Conservation (phyloP, 768 basidiomycete genomes). For the Candolleomyces eurysporus region DNA sequence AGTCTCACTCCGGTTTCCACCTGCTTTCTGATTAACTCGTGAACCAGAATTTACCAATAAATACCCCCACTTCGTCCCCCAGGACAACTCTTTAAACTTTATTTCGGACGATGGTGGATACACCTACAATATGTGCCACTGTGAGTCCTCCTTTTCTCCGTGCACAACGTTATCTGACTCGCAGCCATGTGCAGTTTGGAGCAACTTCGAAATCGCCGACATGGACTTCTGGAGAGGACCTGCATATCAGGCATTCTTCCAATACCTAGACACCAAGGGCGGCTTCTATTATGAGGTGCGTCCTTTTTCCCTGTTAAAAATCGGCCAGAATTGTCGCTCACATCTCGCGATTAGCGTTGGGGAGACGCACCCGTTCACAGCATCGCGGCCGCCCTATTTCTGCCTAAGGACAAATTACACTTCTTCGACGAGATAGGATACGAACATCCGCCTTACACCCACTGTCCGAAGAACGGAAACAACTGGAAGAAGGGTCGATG, state of each 20-base stretch:
- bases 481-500: conserved; percentile 56
- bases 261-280: conserved; percentile 57
- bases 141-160: conserved; percentile 35
- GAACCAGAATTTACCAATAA: conserved; percentile 56
- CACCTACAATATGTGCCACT: conserved; percentile 77
- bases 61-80: conserved; percentile 53
- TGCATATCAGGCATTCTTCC: conserved; percentile 65
- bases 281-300: conserved; percentile 71
- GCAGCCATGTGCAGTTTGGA: conserved; percentile 43
- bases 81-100: conserved; percentile 63
- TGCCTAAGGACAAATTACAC: conserved; percentile 67
- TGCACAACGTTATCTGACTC: background rate
- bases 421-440: conserved; percentile 87
- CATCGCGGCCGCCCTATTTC: conserved; percentile 75
- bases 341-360: conserved; percentile 53
- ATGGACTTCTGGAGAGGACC: conserved; percentile 65
- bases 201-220: conserved; percentile 73
- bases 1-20: background rate
- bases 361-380: conserved; percentile 88
- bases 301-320: conserved; percentile 33
- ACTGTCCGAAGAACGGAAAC: conserved; percentile 53
- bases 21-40: conserved; percentile 9
- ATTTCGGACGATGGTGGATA: conserved; percentile 68
- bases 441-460: conserved; percentile 72
- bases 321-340: conserved; percentile 8